A percentile compares a stretch with the other conserved stretches of the same genome.
phyloP scores from a whole-genome alignment of 345 rosid species.

The Schrenkiella parvula region DNA sequence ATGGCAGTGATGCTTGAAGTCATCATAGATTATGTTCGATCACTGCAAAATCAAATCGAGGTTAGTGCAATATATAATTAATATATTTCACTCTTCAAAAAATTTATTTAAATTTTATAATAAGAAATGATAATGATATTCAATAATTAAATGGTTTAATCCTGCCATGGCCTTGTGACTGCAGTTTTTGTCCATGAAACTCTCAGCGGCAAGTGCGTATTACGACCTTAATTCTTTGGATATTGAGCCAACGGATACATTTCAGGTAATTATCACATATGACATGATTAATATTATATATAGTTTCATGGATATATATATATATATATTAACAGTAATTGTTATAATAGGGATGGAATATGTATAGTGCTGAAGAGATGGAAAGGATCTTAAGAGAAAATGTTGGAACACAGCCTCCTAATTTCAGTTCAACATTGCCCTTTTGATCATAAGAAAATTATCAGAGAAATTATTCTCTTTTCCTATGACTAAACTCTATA shows the following conservation, averaged over 20 bases:
- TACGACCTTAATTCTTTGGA: conserved; percentile 38
- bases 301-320: background rate
- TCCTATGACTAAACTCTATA: background rate
- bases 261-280: conserved; percentile 27
- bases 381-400: conserved; percentile 19
- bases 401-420: conserved; percentile 14
- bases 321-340: background rate
- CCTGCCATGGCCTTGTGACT: background rate
- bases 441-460: background rate
- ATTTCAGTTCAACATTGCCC: conserved; percentile 13
- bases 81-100: background rate
- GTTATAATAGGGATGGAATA: conserved; percentile 11
- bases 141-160: background rate
- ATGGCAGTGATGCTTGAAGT: conserved; percentile 74
- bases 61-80: conserved; percentile 12
- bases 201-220: conserved; percentile 50
- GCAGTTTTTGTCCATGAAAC: conserved; percentile 60
- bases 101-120: background rate
- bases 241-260: conserved; percentile 32
- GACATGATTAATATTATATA: background rate
- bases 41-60: conserved; percentile 67
- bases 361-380: conserved; percentile 11
- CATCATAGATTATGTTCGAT: conserved; percentile 52
- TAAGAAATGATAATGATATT: background rate
- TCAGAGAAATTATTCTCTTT: background rate